These are phyloP conservation scores for Angophora floribunda DNA, from an alignment of 345 rosid species.

Conservation along the genomic window DNA sequence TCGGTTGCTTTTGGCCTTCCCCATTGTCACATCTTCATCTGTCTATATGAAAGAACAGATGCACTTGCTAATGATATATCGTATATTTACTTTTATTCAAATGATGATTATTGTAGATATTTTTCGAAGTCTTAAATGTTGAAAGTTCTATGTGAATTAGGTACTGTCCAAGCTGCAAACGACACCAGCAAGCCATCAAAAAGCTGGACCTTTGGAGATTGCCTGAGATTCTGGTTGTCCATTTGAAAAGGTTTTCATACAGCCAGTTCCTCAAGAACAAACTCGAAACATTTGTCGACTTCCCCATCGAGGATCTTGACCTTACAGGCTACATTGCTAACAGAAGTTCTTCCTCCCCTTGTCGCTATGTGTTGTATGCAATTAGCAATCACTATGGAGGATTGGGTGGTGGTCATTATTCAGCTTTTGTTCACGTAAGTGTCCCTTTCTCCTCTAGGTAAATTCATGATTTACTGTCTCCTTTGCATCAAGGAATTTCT, in stretches of 20 bases:
- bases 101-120: background rate
- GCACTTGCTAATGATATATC: background rate
- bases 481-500: background rate
- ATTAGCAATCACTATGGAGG: slow-evolving; percentile 61
- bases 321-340: slow-evolving; percentile 39
- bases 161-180: slow-evolving; percentile 63
- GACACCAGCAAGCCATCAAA: slow-evolving; percentile 54
- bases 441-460: background rate
- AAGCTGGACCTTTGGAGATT: slow-evolving; percentile 72
- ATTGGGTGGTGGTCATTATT: slow-evolving; percentile 74
- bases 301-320: slow-evolving; percentile 53
- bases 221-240: slow-evolving; percentile 60
- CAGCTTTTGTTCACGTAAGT: slow-evolving; percentile 67
- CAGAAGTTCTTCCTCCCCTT: slow-evolving; percentile 14
- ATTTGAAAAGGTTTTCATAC: slow-evolving; percentile 64
- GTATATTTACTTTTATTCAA: background rate
- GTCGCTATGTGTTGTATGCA: slow-evolving; percentile 41
- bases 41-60: background rate
- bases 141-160: slow-evolving; percentile 7
- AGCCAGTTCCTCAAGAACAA: slow-evolving; percentile 46
- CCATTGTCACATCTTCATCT: background rate
- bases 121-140: background rate
- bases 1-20: background rate
- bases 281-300: slow-evolving; percentile 58
- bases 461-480: background rate